These are phyloP conservation scores for Sapria himalayana DNA, from an alignment of 345 rosid species.

Conservation along the genomic window DNA sequence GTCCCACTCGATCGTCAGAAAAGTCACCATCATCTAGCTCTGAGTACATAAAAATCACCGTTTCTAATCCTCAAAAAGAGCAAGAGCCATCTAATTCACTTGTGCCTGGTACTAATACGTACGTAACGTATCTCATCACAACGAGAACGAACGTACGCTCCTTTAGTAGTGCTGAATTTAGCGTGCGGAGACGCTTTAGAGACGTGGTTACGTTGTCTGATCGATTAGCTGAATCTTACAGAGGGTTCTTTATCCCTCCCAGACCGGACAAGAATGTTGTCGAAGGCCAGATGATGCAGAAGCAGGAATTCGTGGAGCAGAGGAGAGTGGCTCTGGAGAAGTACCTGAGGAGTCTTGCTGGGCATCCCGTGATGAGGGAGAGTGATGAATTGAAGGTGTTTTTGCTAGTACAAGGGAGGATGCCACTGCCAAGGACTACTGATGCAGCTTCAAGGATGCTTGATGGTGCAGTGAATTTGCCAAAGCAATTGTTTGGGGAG, in stretches of 20 bases:
- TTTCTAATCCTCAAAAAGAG: slow-evolving; percentile 74
- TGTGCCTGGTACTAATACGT: slow-evolving; percentile 59
- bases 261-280: slow-evolving; percentile 90
- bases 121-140: slow-evolving; percentile 51
- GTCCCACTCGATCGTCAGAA: slow-evolving; percentile 17
- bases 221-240: slow-evolving; percentile 57
- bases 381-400: slow-evolving; percentile 77
- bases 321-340: slow-evolving; percentile 76
- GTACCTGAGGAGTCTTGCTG: slow-evolving; percentile 45
- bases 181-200: slow-evolving; percentile 62
- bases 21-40: slow-evolving; percentile 40
- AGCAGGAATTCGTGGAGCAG: slow-evolving; percentile 92
- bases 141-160: slow-evolving; percentile 65
- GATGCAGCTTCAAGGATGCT: slow-evolving; percentile 91
- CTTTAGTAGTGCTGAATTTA: slow-evolving; percentile 40
- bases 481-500: slow-evolving; percentile 74
- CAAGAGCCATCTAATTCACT: slow-evolving; percentile 52
- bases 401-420: slow-evolving; percentile 61
- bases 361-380: slow-evolving; percentile 51
- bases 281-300: slow-evolving; percentile 94
- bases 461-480: slow-evolving; percentile 73
- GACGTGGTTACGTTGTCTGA: slow-evolving; percentile 73
- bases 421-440: slow-evolving; percentile 38
- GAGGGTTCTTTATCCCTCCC: slow-evolving; percentile 76
- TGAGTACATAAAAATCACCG: slow-evolving; percentile 54